Evolutionary conservation across 2,329 filamentous ascomycete genomes (phyloP), one percentile per base, ranked within the genome.

Genomic region (Lasiodiplodia sp.): DNA sequence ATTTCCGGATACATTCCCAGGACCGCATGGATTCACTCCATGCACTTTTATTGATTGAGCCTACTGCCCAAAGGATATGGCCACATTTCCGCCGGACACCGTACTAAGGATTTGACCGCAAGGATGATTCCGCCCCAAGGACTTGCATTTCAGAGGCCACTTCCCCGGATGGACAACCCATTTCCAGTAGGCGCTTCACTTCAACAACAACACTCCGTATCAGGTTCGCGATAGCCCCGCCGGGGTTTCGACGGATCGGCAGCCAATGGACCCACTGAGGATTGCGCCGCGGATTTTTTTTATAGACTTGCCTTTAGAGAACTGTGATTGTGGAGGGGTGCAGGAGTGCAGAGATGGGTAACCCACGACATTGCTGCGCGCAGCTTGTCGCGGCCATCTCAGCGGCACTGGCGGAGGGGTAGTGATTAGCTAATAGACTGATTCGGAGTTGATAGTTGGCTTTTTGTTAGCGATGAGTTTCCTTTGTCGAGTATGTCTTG

Each of bases 331-430:
- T 64, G 60, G 7, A 25, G 40, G 28, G 28, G 21, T 10, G 38
- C 14, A 11, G 5, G 47, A 25, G 60, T 64, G 60, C n/a, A 64
- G 60, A 52, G 44, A 64, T 64, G 60, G 60, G 44, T 28, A 52
- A 28, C 47, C 60, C 60, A 47, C 60, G 60, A 23, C 47, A 64
- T 64, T 64, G 60, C 47, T 64, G 60, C 60, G 25, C 6, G 60
- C 60, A 28, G 60, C 60, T 64, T 64, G 60, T 64, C 47, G 60
- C 44, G 60, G 60, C 60, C 60, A 64, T 64, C 44, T 64, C 60
- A 28, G 5, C 47, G 60, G 44, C 60, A 64, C 60, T 52, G 60
- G 60, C 23, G 60, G 60, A 52, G 60, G 60, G 25, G 12, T 21
- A 6, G 2, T 2, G 23, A 47, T 6, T 4, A 3, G n/a, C 6